Evolutionary conservation across 225 moss, liverwort and hornwort genomes (phyloP), one percentile per base, ranked within the genome.

Genomic region (Sphagnum tenellum): DNA sequence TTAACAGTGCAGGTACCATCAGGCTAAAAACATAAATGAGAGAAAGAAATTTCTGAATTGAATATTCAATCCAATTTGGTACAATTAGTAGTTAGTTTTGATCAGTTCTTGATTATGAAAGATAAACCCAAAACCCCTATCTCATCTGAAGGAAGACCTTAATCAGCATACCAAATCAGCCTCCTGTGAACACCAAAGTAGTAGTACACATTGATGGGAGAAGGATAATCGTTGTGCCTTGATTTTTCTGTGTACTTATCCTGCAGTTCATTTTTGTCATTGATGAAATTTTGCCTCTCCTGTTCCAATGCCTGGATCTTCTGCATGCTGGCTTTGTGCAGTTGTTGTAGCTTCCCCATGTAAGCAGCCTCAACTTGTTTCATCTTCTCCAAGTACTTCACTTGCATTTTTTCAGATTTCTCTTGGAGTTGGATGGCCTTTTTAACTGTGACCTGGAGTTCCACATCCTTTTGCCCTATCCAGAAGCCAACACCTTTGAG

Each of bases 401-500:
- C 71, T 83, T 89, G 89, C 90, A 98, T 88, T 74, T 90, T 80
- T 76, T 98, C 90, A 71, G 86, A 98, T 66, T 90, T 89, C 29
- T 93, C 82, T 65, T 90, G 89, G 63, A 93, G 89, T 62, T 93
- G 87, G 66, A 88, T 46, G 59, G 90, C 89, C 73, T 93, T 98
- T 61, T 74, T 90, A 50, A 90, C 77, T 63, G 93, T 89, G 47
- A 93, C 60, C 70, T 98, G 89, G 6, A 87, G 87, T 81, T 98
- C 98, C 65, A 98, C 93, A 67, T 98, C 98, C 70, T 92, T 98
- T 69, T 98, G 98, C 50, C 86, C 98, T 61, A 98, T 90, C 98
- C 93, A 98, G 89, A 98, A 98, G 61, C 86, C 63, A 2, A 93
- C 89, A 45, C 98, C 98, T 76, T 93, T 98, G 53, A 90, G 90